Conservation (phyloP, 108 stramenopile genomes). For the Cyclotella choctawhatcheeana region DNA sequence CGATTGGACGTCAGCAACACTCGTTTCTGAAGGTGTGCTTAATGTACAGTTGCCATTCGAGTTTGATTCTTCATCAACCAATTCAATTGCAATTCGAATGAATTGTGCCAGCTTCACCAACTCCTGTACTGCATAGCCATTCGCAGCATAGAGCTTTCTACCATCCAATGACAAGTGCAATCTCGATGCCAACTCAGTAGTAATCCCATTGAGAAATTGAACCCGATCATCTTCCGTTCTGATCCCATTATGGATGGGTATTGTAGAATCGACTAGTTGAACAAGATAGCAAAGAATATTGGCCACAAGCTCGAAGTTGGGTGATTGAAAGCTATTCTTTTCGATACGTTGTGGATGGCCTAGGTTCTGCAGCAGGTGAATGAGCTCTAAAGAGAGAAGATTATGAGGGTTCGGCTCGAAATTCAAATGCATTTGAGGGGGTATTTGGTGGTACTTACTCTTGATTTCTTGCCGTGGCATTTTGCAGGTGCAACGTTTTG, state of each 20-base stretch:
- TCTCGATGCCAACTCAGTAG: conserved; percentile 37
- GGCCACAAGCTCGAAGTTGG: conserved; percentile 83
- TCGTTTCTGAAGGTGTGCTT: neutral
- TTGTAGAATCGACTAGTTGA: conserved; percentile 75
- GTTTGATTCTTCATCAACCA: conserved; percentile 14
- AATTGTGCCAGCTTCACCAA: conserved; percentile 54
- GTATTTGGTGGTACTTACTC: too few relatives aligned
- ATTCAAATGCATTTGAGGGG: neutral
- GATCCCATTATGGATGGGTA: conserved; percentile 59
- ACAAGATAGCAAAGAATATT: conserved; percentile 83
- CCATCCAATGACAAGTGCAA: conserved; percentile 66
- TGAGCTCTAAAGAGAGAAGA: too few relatives aligned
- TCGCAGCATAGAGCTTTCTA: conserved; percentile 80
- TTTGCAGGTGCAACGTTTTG: too few relatives aligned
- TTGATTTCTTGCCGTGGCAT: too few relatives aligned
- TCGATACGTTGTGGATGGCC: conserved; percentile 73
- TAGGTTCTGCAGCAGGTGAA: conserved; percentile 79
- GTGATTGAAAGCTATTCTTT: conserved; percentile 74
- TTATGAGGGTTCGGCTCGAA: too few relatives aligned
- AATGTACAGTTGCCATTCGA: conserved; percentile 13
- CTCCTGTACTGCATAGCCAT: conserved; percentile 80
- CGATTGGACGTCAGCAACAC: conserved; percentile 15
- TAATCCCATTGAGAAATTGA: conserved; percentile 69
- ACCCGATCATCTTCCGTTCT: conserved; percentile 80
- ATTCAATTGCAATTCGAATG: conserved; percentile 59